Base-by-base conservation (phyloP, 1,139 yeast genomes). In the Entelexis paramagnoliae region DNA sequence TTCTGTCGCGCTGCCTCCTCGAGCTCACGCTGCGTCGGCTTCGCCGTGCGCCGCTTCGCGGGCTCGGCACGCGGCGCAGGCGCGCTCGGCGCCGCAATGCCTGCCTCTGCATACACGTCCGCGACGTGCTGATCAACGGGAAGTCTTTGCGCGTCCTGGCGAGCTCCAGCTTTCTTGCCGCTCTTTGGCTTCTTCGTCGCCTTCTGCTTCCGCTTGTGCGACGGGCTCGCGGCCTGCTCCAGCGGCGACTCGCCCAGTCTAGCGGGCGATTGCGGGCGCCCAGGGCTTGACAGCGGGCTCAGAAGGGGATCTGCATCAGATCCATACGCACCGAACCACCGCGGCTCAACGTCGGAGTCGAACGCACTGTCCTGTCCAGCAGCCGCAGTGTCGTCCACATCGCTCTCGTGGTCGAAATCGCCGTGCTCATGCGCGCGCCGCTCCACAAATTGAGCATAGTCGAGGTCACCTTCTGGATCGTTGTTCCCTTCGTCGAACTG, bases 1-100 rank as follows among this genome's bases (percentile, higher is more conserved):
- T 56, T 39, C 34, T 50, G 49, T 29, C 55, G 55, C 14, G 53
- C 59, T 4, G 54, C 46, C 33, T 33, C 39, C 35, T 51, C 54
- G 22, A 50, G 32, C 19, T 51, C 49, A 34, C 44, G 43, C 43
- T 48, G 42, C n/a, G 43, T 29, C 39, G 48, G 54, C 30, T 45
- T 48, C 14, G 38, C 36, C 11, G 51, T 43, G 9, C 29, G 46
- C 13, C 33, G 17, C 20, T 9, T 5, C 16, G 16, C 17, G 4
- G 14, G 28, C 41, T 10, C 41, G 19, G 10, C n/a, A 5, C 39
- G 3, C 9, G 24, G 29, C 9, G 10, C 4, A 4, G 20, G 13
- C 9, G 16, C 33, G 4, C 24, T 16, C 19, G 40, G 30, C n/a
- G n/a, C 30, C 14, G n/a, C 32, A 8, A 36, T 17, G 28, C 45